These are phyloP conservation scores for Arachis stenosperma DNA, from an alignment of 306 rosid species.

Conservation along the genomic window DNA sequence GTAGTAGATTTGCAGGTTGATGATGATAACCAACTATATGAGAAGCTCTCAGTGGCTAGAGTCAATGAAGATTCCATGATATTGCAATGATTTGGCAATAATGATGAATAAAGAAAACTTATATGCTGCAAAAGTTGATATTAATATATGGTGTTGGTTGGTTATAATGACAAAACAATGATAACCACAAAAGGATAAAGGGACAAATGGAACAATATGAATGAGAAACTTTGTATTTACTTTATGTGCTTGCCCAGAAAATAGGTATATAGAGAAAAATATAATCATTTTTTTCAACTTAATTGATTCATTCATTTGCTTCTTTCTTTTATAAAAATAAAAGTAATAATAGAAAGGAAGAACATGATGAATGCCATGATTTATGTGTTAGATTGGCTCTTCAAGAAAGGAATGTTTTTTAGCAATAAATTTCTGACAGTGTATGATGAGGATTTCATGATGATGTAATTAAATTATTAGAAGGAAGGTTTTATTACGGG, in stretches of 20 bases:
- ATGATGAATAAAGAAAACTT: conserved; percentile 26
- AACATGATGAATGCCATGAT: conserved; percentile 32
- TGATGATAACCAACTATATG: conserved; percentile 58
- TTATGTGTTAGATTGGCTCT: conserved; percentile 27
- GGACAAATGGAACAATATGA: conserved; percentile 52
- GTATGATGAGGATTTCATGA: too few relatives aligned
- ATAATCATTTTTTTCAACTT: too few relatives aligned
- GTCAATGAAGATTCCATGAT: conserved; percentile 50
- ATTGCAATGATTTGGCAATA: conserved; percentile 19
- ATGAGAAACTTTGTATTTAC: conserved; percentile 29
- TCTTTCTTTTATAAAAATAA: too few relatives aligned
- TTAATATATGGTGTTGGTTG: conserved; percentile 40
- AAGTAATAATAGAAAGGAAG: neutral
- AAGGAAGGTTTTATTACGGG: too few relatives aligned
- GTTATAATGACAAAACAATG: conserved; percentile 46
- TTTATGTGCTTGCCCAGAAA: conserved; percentile 16
- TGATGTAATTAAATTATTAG: too few relatives aligned
- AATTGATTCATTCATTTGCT: too few relatives aligned
- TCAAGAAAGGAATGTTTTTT: neutral
- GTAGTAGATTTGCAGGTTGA: conserved; percentile 40
- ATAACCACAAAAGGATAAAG: conserved; percentile 44
- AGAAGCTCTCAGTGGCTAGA: conserved; percentile 67
- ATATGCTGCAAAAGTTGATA: conserved; percentile 11
- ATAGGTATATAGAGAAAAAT: neutral
- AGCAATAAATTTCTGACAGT: too few relatives aligned